phyloP scores from a whole-genome alignment of 306 rosid genomes.

The Prunus fruticosa region DNA sequence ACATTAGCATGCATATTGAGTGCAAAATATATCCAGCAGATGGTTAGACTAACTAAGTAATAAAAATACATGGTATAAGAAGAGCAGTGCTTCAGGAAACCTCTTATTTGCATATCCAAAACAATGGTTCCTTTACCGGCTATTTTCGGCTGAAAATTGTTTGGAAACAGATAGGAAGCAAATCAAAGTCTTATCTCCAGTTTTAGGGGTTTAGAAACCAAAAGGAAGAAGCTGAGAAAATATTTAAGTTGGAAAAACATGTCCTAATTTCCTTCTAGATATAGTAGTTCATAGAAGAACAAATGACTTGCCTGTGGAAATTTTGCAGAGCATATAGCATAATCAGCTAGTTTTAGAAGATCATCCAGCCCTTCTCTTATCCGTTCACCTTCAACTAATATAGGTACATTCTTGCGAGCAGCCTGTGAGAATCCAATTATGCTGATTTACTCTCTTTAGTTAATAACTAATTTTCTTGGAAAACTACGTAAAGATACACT shows the following conservation, averaged over 20 bases:
- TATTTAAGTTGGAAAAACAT: neutral
- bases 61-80: neutral
- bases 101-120: neutral
- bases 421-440: constrained; percentile 59
- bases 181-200: neutral
- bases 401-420: constrained; percentile 52
- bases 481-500: neutral
- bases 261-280: constrained; percentile 17
- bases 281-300: constrained; percentile 9
- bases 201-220: neutral
- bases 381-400: constrained; percentile 80
- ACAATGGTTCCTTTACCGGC: neutral
- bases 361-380: constrained; percentile 78
- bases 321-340: constrained; percentile 68
- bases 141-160: neutral
- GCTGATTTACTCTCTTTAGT: constrained; percentile 15
- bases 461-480: neutral
- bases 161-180: neutral
- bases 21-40: neutral
- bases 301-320: constrained; percentile 77
- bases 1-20: neutral
- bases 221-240: neutral
- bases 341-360: constrained; percentile 63
- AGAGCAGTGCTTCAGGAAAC: constrained; percentile 2
- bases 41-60: neutral